phyloP scores from a whole-genome alignment of 306 rosid genomes.

The Geum urbanum region DNA sequence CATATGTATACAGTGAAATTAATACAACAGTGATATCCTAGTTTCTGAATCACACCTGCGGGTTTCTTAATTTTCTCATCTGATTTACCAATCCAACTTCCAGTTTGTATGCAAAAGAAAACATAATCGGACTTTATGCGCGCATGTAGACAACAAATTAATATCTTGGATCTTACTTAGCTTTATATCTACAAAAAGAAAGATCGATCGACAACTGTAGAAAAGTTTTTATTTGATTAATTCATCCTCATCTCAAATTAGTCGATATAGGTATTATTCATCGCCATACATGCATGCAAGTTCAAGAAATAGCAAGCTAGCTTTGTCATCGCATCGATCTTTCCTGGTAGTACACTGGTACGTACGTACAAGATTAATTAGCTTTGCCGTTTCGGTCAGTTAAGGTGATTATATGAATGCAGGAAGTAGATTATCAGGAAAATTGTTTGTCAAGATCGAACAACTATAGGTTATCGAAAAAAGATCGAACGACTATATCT shows the following conservation, averaged over 20 bases:
- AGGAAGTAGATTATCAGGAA: too few species aligned
- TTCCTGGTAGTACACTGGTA: too few species aligned
- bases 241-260: not conserved
- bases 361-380: not conserved
- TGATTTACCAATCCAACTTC: not conserved
- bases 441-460: too few species aligned
- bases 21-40: not conserved
- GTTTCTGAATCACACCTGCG: not conserved
- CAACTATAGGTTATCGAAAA: too few species aligned
- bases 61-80: not conserved
- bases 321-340: not conserved
- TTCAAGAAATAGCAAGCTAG: not conserved
- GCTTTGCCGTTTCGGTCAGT: not conserved
- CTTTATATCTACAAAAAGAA: not conserved
- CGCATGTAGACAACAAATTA: too few species aligned
- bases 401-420: not conserved
- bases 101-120: not conserved
- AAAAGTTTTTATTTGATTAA: not conserved
- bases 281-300: not conserved
- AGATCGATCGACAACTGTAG: not conserved
- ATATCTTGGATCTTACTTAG: too few species aligned
- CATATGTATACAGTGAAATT: conserved; percentile 17
- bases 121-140: not conserved
- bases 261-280: not conserved
- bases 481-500: too few species aligned